Percentiles rank a stretch among this genome's conserved stretches.
Conservation (phyloP, 2,329 filamentous ascomycete genomes). For the Ascochyta koolunga region DNA sequence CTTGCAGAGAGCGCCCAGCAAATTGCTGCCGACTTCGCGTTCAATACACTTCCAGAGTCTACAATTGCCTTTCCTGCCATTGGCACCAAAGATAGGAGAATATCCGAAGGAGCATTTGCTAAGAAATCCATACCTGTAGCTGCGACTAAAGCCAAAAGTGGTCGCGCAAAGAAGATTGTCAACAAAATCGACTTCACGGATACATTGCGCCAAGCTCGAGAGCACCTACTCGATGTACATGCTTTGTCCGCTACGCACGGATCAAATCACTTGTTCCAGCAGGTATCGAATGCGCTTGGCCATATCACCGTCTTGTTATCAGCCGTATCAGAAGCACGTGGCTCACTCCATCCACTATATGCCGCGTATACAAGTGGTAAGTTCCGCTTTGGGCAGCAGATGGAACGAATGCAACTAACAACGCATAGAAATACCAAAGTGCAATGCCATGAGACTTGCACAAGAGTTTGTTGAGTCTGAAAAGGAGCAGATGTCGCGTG, state of each 20-base stretch:
- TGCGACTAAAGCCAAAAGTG: constrained; percentile 19
- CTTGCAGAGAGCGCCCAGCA: constrained; percentile 72
- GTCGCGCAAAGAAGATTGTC: constrained; percentile 31
- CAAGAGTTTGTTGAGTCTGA: constrained; percentile 60
- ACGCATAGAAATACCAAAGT: constrained; percentile 69
- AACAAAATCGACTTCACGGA: constrained; percentile 58
- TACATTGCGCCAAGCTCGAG: constrained; percentile 68
- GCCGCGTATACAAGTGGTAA: constrained; percentile 48
- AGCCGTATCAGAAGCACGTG: constrained; percentile 40
- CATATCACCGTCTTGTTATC: constrained; percentile 49
- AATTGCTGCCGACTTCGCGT: constrained; percentile 80
- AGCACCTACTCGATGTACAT: constrained; percentile 69
- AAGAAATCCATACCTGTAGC: constrained; percentile 23
- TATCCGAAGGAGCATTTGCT: constrained; percentile 26
- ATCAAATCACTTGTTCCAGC: constrained; percentile 64
- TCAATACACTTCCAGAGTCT: constrained; percentile 89
- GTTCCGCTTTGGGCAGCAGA: background rate
- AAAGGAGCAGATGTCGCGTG: constrained; percentile 47
- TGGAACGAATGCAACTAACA: constrained; percentile 5
- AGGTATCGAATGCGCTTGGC: constrained; percentile 44
- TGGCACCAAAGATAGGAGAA: constrained; percentile 32
- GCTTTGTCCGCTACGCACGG: constrained; percentile 59
- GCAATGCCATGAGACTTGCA: constrained; percentile 71
- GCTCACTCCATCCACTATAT: constrained; percentile 47
- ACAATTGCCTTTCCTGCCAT: constrained; percentile 85